Base-by-base conservation (phyloP, 1,284 basidiomycete species). In the Ustilago loliicola region DNA sequence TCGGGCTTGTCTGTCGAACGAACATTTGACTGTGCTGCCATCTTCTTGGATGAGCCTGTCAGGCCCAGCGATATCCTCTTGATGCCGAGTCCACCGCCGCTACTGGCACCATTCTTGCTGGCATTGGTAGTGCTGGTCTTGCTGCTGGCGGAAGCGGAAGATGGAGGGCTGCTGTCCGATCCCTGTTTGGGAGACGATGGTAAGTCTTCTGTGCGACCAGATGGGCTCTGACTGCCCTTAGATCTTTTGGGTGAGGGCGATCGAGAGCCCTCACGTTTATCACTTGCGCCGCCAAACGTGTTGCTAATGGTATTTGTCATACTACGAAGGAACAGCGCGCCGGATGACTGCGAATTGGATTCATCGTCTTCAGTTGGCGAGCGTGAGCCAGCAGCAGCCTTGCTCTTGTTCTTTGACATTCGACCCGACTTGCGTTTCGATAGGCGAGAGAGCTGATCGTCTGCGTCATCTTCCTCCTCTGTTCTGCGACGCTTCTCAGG, bases 401-500 rank as follows among this genome's bases (percentile, higher is more conserved):
- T 68, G 65, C 45, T 47, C 47, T 75, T 76, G 68, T 34, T 56
- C 52, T 65, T 73, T 17, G 71, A 52, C 57, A 50, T 56, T 11
- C 72, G 75, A 17, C 60, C 65, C 0, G 72, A 61, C 56, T 78
- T 80, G n/a, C 74, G 66, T 61, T 74, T 80, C 2, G 78, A 73
- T 17, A 80, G 62, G 23, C 78, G 71, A 8, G 61, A 68, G 30
- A 77, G 55, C 30, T 72, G 61, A 30, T 80, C 80, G 30, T 77
- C 71, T 10, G 53, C 69, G 23, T 75, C 76, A 0, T 78, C 81
- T 9, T 80, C 77, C 3, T 67, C 75, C 21, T 78, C 78, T n/a
- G 15, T 54, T 6, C 78, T 64, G 32, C 75, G 59, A 8, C 78
- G 75, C 65, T 80, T 94, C 82, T 92, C 91, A 7, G 91, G 89